phyloP scores from a whole-genome alignment of 1,284 basidiomycete species.

The Naganishia cerealis region DNA sequence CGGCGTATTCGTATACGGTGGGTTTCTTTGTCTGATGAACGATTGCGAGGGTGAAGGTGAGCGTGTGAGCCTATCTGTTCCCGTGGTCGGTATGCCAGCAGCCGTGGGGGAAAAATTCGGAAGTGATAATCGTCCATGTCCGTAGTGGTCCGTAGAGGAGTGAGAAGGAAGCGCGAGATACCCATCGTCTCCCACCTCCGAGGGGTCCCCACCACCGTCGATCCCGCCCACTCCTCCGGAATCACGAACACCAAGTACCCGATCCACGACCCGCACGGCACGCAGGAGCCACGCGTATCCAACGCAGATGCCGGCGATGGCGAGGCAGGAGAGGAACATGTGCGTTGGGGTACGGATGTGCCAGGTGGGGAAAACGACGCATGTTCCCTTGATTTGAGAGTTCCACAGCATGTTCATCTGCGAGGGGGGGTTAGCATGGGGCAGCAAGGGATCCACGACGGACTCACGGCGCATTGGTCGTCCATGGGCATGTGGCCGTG shows the following conservation, averaged over 20 bases:
- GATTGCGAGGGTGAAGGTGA: not conserved
- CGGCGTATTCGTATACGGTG: constrained; percentile 38
- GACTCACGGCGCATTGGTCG: no score
- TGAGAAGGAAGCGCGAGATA: constrained; percentile 6
- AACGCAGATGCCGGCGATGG: constrained; percentile 42
- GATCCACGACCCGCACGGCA: constrained; percentile 43
- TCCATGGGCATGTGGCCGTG: no score
- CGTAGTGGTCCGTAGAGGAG: not conserved
- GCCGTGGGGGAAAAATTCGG: constrained; percentile 1
- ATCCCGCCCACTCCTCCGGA: not conserved
- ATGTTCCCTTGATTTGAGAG: constrained; percentile 41
- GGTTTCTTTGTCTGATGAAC: not conserved
- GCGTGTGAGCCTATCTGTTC: not conserved
- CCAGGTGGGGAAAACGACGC: constrained; percentile 41
- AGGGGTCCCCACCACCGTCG: not conserved
- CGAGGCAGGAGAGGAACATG: constrained; percentile 52
- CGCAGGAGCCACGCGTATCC: constrained; percentile 48
- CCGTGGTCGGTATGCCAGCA: not conserved
- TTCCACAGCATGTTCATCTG: constrained; percentile 57
- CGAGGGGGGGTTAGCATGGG: not conserved
- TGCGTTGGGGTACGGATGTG: constrained; percentile 46
- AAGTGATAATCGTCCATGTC: constrained; percentile 5
- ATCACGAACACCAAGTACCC: constrained; percentile 4
- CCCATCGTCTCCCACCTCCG: not conserved
- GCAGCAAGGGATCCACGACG: not conserved